Evolutionary conservation across 2,329 filamentous ascomycete species (phyloP).

Genomic region (Verticillium longisporum): DNA sequence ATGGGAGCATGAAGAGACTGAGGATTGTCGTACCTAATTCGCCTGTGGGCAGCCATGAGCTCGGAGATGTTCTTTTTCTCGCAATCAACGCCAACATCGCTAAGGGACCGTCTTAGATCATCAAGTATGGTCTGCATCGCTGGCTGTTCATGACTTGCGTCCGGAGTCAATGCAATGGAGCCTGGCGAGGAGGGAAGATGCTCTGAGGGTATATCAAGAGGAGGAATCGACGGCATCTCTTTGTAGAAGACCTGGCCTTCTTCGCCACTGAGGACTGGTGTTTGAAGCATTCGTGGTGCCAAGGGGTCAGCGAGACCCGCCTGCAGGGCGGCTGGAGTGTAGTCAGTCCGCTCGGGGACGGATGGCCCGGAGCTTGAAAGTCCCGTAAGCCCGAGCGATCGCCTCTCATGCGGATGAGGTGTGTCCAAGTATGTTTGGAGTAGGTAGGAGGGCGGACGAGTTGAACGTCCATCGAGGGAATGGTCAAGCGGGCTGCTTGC

Average conservation of each 20-base stretch:
- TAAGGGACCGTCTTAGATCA: not conserved
- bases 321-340: not conserved
- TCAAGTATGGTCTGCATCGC: not conserved
- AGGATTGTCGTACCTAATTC: not conserved
- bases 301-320: not conserved
- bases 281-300: not conserved
- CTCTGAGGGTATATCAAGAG: not conserved
- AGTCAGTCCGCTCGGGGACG: not conserved
- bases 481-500: not conserved
- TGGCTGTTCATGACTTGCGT: not conserved
- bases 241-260: not conserved
- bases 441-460: not conserved
- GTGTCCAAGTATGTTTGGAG: not conserved
- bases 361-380: not conserved
- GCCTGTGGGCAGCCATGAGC: not conserved
- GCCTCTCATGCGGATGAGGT: not conserved
- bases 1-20: not conserved
- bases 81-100: not conserved
- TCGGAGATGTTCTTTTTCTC: not conserved
- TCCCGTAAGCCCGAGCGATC: not conserved
- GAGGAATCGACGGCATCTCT: not conserved
- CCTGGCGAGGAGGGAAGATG: not conserved
- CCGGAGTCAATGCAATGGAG: not conserved
- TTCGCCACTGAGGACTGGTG: not conserved
- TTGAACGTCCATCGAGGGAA: not conserved